Percentiles rank a stretch among this genome's conserved stretches.
phyloP scores from a whole-genome alignment of 208 protist species.

The Trypanosoma mega region DNA sequence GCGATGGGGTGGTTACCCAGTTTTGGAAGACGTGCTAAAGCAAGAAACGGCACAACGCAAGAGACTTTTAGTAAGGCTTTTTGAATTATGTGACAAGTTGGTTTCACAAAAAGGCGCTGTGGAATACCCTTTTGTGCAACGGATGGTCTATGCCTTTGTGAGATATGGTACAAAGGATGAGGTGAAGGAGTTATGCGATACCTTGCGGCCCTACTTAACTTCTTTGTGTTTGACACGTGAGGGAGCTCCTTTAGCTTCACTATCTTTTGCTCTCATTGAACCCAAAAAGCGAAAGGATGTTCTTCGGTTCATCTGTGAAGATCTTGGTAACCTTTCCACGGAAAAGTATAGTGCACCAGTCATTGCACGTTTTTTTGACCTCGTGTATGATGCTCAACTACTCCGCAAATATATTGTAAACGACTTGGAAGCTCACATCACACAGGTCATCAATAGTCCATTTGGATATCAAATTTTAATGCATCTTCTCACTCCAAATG shows the following conservation, averaged over 20 bases:
- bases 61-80: conserved; percentile 73
- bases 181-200: conserved; percentile 86
- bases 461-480: conserved; percentile 86
- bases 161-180: conserved; percentile 69
- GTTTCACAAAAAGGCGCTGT: conserved; percentile 89
- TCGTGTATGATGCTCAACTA: conserved; percentile 85
- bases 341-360: conserved; percentile 86
- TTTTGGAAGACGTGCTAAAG: conserved; percentile 67
- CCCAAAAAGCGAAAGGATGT: conserved; percentile 83
- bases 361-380: conserved; percentile 83
- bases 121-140: conserved; percentile 83
- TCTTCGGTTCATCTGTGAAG: conserved; percentile 61
- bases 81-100: conserved; percentile 86
- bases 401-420: conserved; percentile 79
- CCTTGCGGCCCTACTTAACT: conserved; percentile 71
- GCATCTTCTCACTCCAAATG: conserved; percentile 79
- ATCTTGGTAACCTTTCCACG: conserved; percentile 64
- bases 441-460: conserved; percentile 75
- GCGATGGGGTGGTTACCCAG: conserved; percentile 80
- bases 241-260: conserved; percentile 71
- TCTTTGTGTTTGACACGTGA: conserved; percentile 65
- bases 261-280: conserved; percentile 78
- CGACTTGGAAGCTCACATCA: conserved; percentile 63
- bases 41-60: conserved; percentile 64
- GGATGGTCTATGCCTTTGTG: conserved; percentile 71